Evolutionary conservation across 108 stramenopile species (phyloP), one percentile per base, ranked within the genome.

Genomic region (Stephanodiscus triporus): DNA sequence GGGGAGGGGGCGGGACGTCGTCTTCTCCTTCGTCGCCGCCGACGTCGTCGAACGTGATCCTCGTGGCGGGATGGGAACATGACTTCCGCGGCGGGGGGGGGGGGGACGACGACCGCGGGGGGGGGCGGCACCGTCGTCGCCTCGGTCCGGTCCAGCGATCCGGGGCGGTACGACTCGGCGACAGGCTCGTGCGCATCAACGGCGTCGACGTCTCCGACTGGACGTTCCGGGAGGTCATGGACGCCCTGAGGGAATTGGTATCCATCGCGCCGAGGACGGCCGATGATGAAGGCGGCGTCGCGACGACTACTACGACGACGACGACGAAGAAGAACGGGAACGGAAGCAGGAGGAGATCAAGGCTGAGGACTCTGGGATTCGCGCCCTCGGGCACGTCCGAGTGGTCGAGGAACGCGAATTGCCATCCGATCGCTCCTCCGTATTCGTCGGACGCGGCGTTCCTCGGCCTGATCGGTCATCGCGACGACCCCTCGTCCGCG

Each of bases 171-270:
- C 75, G 84, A 48, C 40, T 84, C 19, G 84, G 84, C 4, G 84
- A 84, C 54, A 59, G 84, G 6, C 38, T 84, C 24, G 80, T 84
- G 13, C 40, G 68, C 1, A 81, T 84, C 30, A 84, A 84, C 37
- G 62, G 45, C 16, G 32, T 40, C 0, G 79, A 80, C 63, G 80
- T 84, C 20, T 73, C 75, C 0, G 59, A 56, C 9, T 81, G 79
- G 84, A 68, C 54, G 4, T 84, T 84, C 55, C 38, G 75, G 19
- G 75, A 81, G 71, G 66, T 84, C 40, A 84, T 84, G 82, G 73
- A 74, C 43, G 59, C 68, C 2, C 43, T 82, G 36, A 77, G 66
- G 45, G 72, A 68, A 27, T 19, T 79, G 47, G 51, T 72, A 19
- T 54, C 54, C 24, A 4, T 1, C 27, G 17, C 14, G n/a, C 24